phyloP scores from a whole-genome alignment of 192 early-diverging fungal genomes.

The Rhizophagus sp. region DNA sequence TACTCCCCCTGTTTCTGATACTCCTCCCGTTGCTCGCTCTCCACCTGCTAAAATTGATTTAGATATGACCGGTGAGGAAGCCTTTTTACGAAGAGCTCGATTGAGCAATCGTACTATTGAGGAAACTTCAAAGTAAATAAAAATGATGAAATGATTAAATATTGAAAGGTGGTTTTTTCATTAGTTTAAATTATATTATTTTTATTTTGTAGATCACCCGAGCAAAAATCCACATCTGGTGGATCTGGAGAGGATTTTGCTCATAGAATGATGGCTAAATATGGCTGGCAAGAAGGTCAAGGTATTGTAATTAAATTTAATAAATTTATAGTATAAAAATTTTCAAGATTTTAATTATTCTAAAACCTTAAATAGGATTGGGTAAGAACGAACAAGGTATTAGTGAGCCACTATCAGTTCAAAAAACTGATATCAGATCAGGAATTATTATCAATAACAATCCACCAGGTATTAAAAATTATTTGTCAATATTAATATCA shows the following conservation, averaged over 20 bases:
- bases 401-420: conserved; percentile 36
- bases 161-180: background rate
- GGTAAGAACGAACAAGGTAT: conserved; percentile 45
- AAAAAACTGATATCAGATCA: conserved; percentile 36
- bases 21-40: conserved; percentile 7
- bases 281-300: conserved; percentile 49
- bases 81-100: conserved; percentile 58
- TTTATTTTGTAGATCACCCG: conserved; percentile 18
- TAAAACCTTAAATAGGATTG: conserved; percentile 20
- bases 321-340: background rate
- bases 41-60: conserved; percentile 36
- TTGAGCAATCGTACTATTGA: conserved; percentile 41
- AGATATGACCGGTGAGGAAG: conserved; percentile 68
- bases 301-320: conserved; percentile 15
- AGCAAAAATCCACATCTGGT: background rate
- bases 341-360: background rate
- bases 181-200: conserved; percentile 5
- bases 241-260: conserved; percentile 33
- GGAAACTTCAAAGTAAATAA: conserved; percentile 18
- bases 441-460: conserved; percentile 37
- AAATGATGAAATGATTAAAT: background rate
- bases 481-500: too few relatives aligned
- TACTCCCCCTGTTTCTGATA: background rate
- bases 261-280: conserved; percentile 39
- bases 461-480: background rate